Evolutionary conservation across 1,139 yeast genomes (phyloP), one percentile per base, ranked within the genome.

Genomic region (Groenewaldozyma auringiensis): DNA sequence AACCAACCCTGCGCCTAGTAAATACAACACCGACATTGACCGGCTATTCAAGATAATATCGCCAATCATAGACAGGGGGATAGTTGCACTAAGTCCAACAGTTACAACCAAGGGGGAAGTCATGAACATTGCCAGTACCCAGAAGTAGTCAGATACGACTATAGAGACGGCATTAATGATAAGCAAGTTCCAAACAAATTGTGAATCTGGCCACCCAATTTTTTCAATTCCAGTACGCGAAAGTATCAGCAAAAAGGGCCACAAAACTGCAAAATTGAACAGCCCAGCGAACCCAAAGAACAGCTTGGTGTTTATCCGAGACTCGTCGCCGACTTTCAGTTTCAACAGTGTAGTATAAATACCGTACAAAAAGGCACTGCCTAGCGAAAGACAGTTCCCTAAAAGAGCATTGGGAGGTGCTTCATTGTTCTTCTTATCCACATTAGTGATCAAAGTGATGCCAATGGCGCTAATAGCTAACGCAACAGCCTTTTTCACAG

Each of bases 201-300:
- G 50, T 1, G 76, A 66, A 1, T 74, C 69, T 0, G 97, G 98
- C 39, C 82, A 57, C 55, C 77, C 87, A 55, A 92, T 82, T 4
- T 61, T 65, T 64, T 92, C 98, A 45, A 79, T 62, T 1, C 81
- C 83, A 1, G 74, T 55, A 49, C 68, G 70, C 63, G 89, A 78
- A 49, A 89, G 74, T 1, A 47, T 47, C 0, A 88, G 49, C 16
- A 92, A 60, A 2, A 86, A 65, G 2, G 98, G 97, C 96, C 96
- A 88, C 42, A 89, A 63, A n/a, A 80, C 65, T 0, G 86, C 56
- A 16, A 83, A 59, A 54, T 88, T 86, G 68, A 83, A 83, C 6
- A 89, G 67, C 0, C 98, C 98, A 22, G 92, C 97, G 65, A 85
- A 89, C 2, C 97, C 98, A 60, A 92, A 88, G 59, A 92, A 92